These are phyloP conservation scores for Tagetes patula DNA, from an alignment of 129 eudicot genomes.

Conservation along the genomic window DNA sequence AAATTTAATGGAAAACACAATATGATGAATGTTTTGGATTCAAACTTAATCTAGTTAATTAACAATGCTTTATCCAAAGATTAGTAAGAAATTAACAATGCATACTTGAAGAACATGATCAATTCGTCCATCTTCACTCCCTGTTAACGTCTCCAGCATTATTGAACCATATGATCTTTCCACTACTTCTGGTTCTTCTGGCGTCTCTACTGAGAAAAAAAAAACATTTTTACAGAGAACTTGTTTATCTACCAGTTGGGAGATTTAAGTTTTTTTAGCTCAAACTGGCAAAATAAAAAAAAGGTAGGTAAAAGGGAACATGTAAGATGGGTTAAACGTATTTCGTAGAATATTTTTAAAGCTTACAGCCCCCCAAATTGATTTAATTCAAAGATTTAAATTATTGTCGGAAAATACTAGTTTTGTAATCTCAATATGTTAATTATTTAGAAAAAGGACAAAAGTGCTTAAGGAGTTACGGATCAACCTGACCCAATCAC, in stretches of 20 bases:
- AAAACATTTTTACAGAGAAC: slow-evolving; percentile 11
- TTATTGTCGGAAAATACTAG: neutral
- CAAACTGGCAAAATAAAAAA: neutral
- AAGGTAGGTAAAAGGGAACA: neutral
- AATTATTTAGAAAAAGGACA: neutral
- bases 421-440: neutral
- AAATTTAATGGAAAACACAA: slow-evolving; percentile 5
- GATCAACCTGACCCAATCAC: neutral
- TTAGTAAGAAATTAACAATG: slow-evolving; percentile 1
- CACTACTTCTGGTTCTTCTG: slow-evolving; percentile 46
- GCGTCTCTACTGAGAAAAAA: slow-evolving; percentile 45
- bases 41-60: neutral
- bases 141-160: slow-evolving; percentile 84
- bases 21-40: neutral
- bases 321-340: neutral
- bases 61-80: slow-evolving; percentile 14
- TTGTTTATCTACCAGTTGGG: neutral
- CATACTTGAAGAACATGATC: slow-evolving; percentile 93
- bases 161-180: slow-evolving; percentile 82
- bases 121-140: slow-evolving; percentile 70
- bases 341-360: neutral
- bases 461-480: neutral
- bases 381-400: neutral
- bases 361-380: neutral
- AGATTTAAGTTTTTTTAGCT: neutral